phyloP scores from a whole-genome alignment of 108 stramenopile genomes.

The Cyclotella baltica region DNA sequence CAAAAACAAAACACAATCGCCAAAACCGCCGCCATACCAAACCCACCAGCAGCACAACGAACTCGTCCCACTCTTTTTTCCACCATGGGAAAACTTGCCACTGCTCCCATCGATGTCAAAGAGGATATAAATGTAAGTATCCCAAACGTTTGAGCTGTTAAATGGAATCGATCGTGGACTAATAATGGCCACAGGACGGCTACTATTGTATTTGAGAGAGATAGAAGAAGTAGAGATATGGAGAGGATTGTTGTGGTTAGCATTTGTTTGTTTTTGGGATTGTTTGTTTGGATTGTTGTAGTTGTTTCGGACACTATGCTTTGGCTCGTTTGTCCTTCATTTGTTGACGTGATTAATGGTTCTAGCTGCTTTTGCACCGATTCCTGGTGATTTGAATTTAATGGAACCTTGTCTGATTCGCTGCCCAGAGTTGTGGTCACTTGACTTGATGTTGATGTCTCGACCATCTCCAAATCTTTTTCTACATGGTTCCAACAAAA shows the following conservation, averaged over 20 bases:
- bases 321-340: neutral
- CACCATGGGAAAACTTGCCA: constrained; percentile 38
- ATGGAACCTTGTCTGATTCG: no score
- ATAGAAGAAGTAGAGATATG: constrained; percentile 33
- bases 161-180: constrained; percentile 30
- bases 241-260: constrained; percentile 19
- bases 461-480: no score
- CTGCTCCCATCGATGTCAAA: constrained; percentile 27
- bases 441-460: no score
- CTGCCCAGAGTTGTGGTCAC: no score
- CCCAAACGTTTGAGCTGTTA: constrained; percentile 43
- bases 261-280: neutral
- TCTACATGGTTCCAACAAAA: no score
- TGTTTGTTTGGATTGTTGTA: neutral
- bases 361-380: neutral
- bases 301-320: constrained; percentile 3
- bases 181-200: constrained; percentile 43
- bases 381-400: no score
- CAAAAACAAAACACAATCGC: constrained; percentile 25
- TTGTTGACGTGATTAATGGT: neutral
- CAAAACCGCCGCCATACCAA: constrained; percentile 11
- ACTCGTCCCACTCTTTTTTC: constrained; percentile 32
- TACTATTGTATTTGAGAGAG: constrained; percentile 30
- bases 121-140: constrained; percentile 39
- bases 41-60: constrained; percentile 36